These are phyloP conservation scores for Detonula confervacea DNA, from an alignment of 352 stramenopile species.

Conservation along the genomic window DNA sequence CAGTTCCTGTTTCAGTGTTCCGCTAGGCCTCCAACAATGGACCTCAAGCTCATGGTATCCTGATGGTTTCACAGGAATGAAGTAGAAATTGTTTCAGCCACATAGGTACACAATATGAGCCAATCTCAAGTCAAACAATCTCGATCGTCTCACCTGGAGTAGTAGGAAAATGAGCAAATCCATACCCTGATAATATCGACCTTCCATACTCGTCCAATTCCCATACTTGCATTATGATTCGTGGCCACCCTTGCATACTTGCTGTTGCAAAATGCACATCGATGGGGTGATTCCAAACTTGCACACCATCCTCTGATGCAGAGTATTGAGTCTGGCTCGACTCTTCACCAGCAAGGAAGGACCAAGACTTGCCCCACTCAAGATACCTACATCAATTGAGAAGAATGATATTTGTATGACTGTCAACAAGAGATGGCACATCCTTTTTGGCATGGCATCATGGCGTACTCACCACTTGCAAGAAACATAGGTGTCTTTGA, in stretches of 20 bases:
- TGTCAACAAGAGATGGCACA: background rate
- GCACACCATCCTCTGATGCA: conserved; percentile 43
- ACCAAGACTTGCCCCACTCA: conserved; percentile 71
- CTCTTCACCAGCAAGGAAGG: conserved; percentile 67
- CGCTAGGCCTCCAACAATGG: conserved; percentile 64
- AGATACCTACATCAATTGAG: conserved; percentile 38
- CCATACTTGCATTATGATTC: conserved; percentile 73
- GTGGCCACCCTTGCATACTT: conserved; percentile 71
- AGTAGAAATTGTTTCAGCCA: too few species aligned
- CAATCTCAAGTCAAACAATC: too few species aligned
- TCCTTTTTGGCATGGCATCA: conserved; percentile 11
- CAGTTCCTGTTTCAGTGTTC: conserved; percentile 61
- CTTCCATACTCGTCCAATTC: conserved; percentile 72
- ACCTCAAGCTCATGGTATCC: conserved; percentile 64
- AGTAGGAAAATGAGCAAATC: conserved; percentile 72
- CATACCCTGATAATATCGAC: conserved; percentile 67
- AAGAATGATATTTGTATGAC: background rate
- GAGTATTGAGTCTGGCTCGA: conserved; percentile 69
- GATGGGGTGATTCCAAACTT: conserved; percentile 76
- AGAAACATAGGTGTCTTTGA: conserved; percentile 53
- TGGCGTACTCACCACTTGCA: conserved; percentile 59
- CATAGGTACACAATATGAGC: too few species aligned
- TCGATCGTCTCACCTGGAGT: conserved; percentile 53
- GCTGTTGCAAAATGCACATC: conserved; percentile 75
- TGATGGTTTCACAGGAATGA: background rate